Conservation (phyloP, 345 rosid species). For the Heritiera littoralis region DNA sequence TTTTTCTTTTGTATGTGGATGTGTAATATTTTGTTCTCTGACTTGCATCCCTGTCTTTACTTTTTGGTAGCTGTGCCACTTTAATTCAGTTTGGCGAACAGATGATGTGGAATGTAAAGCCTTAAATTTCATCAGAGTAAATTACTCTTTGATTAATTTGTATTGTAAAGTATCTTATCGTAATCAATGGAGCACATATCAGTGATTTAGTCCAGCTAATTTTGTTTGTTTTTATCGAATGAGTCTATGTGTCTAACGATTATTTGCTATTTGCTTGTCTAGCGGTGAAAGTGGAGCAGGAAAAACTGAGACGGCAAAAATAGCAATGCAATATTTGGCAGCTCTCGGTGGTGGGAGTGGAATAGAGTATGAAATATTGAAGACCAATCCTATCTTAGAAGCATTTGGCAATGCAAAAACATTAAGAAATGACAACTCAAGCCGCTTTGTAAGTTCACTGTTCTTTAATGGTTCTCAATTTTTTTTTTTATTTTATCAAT, state of each 20-base stretch:
- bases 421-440: constrained; percentile 91
- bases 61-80: not conserved
- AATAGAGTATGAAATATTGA: constrained; percentile 94
- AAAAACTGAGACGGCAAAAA: constrained; percentile 98
- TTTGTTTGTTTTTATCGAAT: constrained; percentile 19
- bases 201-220: constrained; percentile 4
- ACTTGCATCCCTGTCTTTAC: not conserved
- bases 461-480: constrained; percentile 21
- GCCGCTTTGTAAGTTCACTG: constrained; percentile 88
- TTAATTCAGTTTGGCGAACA: not conserved
- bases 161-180: constrained; percentile 1
- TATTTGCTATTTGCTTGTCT: constrained; percentile 37
- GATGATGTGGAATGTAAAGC: not conserved
- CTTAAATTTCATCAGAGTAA: not conserved
- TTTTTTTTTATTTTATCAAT: constrained; percentile 7
- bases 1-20: not conserved
- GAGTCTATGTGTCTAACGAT: constrained; percentile 17
- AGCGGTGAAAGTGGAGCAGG: constrained; percentile 99
- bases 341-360: constrained; percentile 99
- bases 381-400: constrained; percentile 97
- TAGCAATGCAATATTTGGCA: constrained; percentile 99
- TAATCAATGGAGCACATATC: constrained; percentile 2
- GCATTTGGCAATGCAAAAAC: constrained; percentile 99
- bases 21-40: constrained; percentile 7
- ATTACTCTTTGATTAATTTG: not conserved